Evolutionary conservation across 2,329 filamentous ascomycete species (phyloP).

Genomic region (Pleurostoma richardsiae): DNA sequence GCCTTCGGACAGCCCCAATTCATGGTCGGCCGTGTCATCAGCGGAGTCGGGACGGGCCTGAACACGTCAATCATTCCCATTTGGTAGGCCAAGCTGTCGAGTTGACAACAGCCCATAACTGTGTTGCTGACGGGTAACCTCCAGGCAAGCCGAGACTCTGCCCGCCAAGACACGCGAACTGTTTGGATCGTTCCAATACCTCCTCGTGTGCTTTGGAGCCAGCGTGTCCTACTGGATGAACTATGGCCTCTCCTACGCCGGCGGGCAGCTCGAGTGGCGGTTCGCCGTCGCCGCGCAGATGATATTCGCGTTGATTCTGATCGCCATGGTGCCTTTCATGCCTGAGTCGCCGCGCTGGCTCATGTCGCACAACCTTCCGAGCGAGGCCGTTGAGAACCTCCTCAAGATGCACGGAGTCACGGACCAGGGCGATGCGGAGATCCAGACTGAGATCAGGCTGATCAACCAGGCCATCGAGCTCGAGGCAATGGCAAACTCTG

Average conservation of each 20-base stretch:
- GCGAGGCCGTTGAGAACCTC: slow-evolving; percentile 1
- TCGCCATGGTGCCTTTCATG: not conserved
- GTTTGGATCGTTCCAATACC: slow-evolving; percentile 3
- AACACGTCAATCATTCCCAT: not conserved
- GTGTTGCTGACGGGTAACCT: not conserved
- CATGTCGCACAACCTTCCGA: not conserved
- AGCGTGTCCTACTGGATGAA: not conserved
- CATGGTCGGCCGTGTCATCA: not conserved
- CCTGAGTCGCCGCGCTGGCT: slow-evolving; percentile 3
- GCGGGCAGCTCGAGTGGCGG: slow-evolving; percentile 18
- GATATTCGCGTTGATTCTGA: not conserved
- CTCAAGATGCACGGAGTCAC: slow-evolving; percentile 2
- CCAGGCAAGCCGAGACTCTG: not conserved
- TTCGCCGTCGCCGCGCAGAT: not conserved
- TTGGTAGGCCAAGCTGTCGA: not conserved
- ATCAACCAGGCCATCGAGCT: slow-evolving; percentile 13
- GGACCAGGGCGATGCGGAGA: slow-evolving; percentile 1
- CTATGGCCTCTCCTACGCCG: slow-evolving; percentile 15
- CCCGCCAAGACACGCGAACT: not conserved
- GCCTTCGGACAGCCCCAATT: slow-evolving; percentile 6
- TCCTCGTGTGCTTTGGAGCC: slow-evolving; percentile 2
- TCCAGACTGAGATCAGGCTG: slow-evolving; percentile 8
- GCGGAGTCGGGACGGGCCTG: not conserved
- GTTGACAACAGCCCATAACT: not conserved
- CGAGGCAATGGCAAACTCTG: slow-evolving; percentile 3